phyloP scores from a whole-genome alignment of 768 basidiomycete genomes.

The Trametes punicea region DNA sequence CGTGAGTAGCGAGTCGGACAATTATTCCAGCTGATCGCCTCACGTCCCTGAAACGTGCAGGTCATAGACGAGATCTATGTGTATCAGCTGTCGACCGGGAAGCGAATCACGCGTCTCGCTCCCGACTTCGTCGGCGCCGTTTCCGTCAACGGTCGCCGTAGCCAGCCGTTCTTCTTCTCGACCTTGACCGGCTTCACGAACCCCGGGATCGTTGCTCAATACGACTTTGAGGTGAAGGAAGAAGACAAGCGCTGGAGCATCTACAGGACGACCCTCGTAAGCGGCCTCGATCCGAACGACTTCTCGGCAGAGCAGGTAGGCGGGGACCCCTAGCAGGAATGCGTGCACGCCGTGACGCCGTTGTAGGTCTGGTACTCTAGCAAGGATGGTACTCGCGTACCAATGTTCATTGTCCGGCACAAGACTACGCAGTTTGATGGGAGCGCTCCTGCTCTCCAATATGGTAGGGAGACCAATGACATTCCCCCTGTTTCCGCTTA shows the following conservation, averaged over 20 bases:
- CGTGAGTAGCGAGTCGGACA: conserved; percentile 37
- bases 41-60: conserved; percentile 30
- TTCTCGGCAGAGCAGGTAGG: conserved; percentile 64
- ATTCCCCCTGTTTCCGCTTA: neutral
- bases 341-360: neutral
- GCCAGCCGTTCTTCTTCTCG: conserved; percentile 61
- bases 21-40: neutral
- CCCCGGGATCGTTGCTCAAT: conserved; percentile 62
- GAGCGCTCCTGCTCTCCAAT: conserved; percentile 73
- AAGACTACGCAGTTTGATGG: conserved; percentile 69
- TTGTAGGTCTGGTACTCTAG: conserved; percentile 69
- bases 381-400: conserved; percentile 77
- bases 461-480: conserved; percentile 43
- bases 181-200: conserved; percentile 66
- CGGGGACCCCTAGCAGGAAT: neutral
- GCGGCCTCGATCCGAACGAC: conserved; percentile 61
- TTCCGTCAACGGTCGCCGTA: conserved; percentile 46
- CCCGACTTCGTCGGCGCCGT: conserved; percentile 67
- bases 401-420: conserved; percentile 83
- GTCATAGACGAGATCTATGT: conserved; percentile 81
- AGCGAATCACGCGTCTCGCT: conserved; percentile 52
- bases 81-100: conserved; percentile 50
- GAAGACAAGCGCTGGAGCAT: conserved; percentile 56
- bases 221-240: conserved; percentile 46
- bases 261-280: conserved; percentile 54